A percentile compares a stretch with the other conserved stretches of the same genome.
phyloP scores from a whole-genome alignment of 345 rosid species.

The Gossypium longicalyx region DNA sequence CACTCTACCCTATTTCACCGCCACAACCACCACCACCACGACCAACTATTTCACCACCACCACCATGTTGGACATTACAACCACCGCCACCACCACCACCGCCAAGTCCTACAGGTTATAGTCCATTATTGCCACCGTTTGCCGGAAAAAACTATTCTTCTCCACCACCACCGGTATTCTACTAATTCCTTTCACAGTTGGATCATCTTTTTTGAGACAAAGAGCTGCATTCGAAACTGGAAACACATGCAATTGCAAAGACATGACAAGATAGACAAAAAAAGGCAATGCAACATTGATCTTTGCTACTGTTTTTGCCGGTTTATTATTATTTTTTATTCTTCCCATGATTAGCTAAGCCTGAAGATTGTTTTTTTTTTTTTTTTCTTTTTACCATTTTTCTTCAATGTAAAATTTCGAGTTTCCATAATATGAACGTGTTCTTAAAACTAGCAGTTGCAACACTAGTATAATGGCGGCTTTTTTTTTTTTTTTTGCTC shows the following conservation, averaged over 20 bases:
- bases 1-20: background rate
- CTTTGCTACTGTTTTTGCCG: background rate
- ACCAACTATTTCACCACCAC: constrained; percentile 6
- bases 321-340: background rate
- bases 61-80: constrained; percentile 11
- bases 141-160: constrained; percentile 33
- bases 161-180: constrained; percentile 39
- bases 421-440: background rate
- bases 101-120: constrained; percentile 18
- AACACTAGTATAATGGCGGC: background rate
- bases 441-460: background rate
- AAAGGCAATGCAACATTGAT: background rate
- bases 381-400: background rate
- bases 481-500: background rate
- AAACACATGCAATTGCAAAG: too few relatives aligned
- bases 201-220: too few relatives aligned
- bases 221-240: too few relatives aligned
- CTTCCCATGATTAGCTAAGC: background rate
- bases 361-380: background rate
- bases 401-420: background rate
- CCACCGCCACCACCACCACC: constrained; percentile 16
- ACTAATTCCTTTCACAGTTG: constrained; percentile 2
- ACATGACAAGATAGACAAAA: too few relatives aligned
- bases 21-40: constrained; percentile 17
- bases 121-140: constrained; percentile 35